Evolutionary conservation across 495 filamentous ascomycete genomes (phyloP).

Genomic region (Hypomontagnella monticulosa): DNA sequence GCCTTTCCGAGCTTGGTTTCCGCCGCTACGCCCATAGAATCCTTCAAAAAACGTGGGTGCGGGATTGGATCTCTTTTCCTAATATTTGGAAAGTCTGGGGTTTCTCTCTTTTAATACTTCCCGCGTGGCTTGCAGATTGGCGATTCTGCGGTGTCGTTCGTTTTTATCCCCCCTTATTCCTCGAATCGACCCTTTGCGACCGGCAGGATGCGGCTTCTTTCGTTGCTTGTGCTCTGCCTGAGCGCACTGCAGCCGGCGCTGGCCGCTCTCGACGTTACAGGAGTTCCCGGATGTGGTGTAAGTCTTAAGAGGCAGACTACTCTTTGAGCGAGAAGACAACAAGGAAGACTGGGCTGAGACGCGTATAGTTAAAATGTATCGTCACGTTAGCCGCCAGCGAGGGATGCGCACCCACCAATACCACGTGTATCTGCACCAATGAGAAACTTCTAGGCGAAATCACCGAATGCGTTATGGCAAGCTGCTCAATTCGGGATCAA

Average conservation of each 20-base stretch:
- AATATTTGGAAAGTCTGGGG: conserved; percentile 18
- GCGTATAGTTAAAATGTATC: conserved; percentile 31
- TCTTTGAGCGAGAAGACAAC: neutral
- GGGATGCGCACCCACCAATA: conserved; percentile 43
- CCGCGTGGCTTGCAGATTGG: neutral
- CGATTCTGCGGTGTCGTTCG: conserved; percentile 30
- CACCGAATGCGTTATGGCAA: conserved; percentile 41
- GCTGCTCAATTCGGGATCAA: conserved; percentile 46
- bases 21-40: conserved; percentile 1
- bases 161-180: conserved; percentile 17
- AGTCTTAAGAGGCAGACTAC: conserved; percentile 11
- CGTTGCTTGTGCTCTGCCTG: conserved; percentile 35
- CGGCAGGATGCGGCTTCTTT: conserved; percentile 29
- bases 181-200: conserved; percentile 16
- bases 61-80: conserved; percentile 1
- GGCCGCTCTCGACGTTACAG: conserved; percentile 32
- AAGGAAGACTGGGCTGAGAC: conserved; percentile 13
- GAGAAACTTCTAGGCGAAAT: conserved; percentile 36
- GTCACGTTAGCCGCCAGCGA: conserved; percentile 32
- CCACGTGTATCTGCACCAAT: conserved; percentile 48
- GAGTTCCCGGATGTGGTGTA: conserved; percentile 36
- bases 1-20: conserved; percentile 7
- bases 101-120: conserved; percentile 24
- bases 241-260: conserved; percentile 37
- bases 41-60: neutral